Evolutionary conservation across 306 rosid species (phyloP), one percentile per base, ranked within the genome.

Genomic region (Gynostemma pentaphyllum): DNA sequence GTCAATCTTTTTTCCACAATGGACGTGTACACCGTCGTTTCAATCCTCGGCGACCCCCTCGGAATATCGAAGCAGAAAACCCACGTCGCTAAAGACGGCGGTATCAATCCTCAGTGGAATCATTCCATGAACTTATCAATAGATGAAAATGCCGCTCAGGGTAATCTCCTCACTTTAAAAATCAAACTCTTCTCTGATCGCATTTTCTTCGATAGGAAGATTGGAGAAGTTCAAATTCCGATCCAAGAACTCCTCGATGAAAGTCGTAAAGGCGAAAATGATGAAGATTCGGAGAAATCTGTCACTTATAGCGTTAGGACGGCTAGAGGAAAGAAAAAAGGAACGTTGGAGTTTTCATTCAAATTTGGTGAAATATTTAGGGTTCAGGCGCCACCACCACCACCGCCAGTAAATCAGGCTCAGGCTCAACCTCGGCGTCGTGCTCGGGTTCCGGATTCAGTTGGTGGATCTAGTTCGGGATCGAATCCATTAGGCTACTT

Each of bases 11-110:
- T 79, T 44, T 74, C 88, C 44, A 82, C 64, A 71, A 83, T 83
- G 85, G 88, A 83, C 36, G 82, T 80, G 12, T 83, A 77, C 76
- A 83, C 81, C 68, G 67, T 63, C 56, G 85, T 80, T 21, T 50
- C 76, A 1, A 60, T 83, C 77, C 16, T 70, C 70, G 82, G 82
- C 18, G 75, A 69, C 44, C 53, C 53, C 22, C 19, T 9, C 22
- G 30, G 34, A 14, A 74, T 28, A 1, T 19, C 45, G 16, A 75
- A 68, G 51, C 77, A 69, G 22, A 74, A 29, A 22, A 74, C 88
- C 3, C 76, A 70, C 5, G 72, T 74, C 21, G 73, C 66, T 62
- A 83, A 72, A 50, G 77, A 72, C 45, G 51, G 75, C 3, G 85
- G 85, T 18, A 21, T 83, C 7, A 68, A 67, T 56, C 85, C 85